Conservation (phyloP, 257 asterid genomes). For the Solanum paucissectum region DNA sequence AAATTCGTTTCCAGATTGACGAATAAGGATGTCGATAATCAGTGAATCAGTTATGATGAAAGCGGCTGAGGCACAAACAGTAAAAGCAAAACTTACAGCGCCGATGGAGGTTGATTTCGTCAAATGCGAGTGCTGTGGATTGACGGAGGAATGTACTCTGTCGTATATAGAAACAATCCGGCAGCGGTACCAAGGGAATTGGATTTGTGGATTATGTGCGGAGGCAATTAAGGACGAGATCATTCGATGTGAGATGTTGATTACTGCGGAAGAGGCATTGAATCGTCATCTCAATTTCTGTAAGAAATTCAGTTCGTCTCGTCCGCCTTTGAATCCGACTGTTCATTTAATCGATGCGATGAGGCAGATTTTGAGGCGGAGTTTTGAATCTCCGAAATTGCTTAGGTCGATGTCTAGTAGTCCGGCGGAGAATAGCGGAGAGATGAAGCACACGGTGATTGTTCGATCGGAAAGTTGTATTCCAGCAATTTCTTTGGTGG, state of each 20-base stretch:
- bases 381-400: conserved; percentile 32
- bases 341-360: conserved; percentile 47
- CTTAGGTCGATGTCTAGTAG: conserved; percentile 32
- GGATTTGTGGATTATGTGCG: conserved; percentile 93
- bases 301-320: conserved; percentile 45
- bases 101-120: conserved; percentile 51
- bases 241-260: conserved; percentile 40
- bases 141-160: conserved; percentile 78
- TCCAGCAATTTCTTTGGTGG: conserved; percentile 37
- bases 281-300: conserved; percentile 59
- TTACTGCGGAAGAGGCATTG: conserved; percentile 69
- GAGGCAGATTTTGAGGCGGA: conserved; percentile 48
- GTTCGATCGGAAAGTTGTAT: conserved; percentile 42
- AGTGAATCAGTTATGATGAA: conserved; percentile 36
- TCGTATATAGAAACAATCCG: conserved; percentile 58
- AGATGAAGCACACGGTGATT: conserved; percentile 6
- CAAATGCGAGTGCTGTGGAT: conserved; percentile 83
- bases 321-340: conserved; percentile 56
- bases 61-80: conserved; percentile 24
- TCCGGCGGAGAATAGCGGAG: conserved; percentile 10
- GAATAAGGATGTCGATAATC: background rate
- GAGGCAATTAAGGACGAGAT: conserved; percentile 84
- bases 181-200: conserved; percentile 66
- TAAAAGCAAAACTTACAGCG: background rate
- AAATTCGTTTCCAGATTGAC: background rate